Evolutionary conservation across 768 basidiomycete species (phyloP).

Genomic region (Psilocybe cubensis): DNA sequence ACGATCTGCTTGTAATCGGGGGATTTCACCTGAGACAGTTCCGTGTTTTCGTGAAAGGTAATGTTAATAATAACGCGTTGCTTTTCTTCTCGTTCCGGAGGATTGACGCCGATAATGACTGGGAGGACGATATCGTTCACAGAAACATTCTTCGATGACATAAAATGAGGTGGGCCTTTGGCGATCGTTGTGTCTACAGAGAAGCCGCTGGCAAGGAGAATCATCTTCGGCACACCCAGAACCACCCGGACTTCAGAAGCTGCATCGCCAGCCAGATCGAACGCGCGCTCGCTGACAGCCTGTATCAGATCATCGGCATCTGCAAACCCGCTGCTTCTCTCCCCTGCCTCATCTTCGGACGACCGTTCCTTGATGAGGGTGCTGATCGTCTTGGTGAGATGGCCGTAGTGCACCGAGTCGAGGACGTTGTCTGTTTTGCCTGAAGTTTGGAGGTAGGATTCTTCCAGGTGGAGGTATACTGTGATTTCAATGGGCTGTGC

Average conservation of each 20-base stretch:
- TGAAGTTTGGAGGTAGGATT: slow-evolving; percentile 44
- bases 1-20: slow-evolving; percentile 44
- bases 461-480: slow-evolving; percentile 48
- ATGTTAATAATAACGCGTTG: slow-evolving; percentile 66
- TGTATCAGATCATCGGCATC: slow-evolving; percentile 34
- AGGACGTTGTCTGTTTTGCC: slow-evolving; percentile 54
- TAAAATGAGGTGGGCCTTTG: neutral
- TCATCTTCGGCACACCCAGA: slow-evolving; percentile 47
- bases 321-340: slow-evolving; percentile 25
- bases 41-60: slow-evolving; percentile 38
- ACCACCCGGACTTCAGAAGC: slow-evolving; percentile 44
- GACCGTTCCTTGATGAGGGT: slow-evolving; percentile 30
- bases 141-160: slow-evolving; percentile 30
- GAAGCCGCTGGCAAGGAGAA: slow-evolving; percentile 53
- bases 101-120: slow-evolving; percentile 72
- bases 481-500: slow-evolving; percentile 57
- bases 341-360: neutral
- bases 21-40: slow-evolving; percentile 14
- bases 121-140: slow-evolving; percentile 52
- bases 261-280: slow-evolving; percentile 38
- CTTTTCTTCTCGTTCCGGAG: slow-evolving; percentile 65
- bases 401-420: slow-evolving; percentile 68
- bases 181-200: slow-evolving; percentile 39
- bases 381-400: slow-evolving; percentile 54
- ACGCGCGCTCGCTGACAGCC: slow-evolving; percentile 39